phyloP scores from a whole-genome alignment of 2,329 filamentous ascomycete genomes.

The Malbranchea zuffiana region DNA sequence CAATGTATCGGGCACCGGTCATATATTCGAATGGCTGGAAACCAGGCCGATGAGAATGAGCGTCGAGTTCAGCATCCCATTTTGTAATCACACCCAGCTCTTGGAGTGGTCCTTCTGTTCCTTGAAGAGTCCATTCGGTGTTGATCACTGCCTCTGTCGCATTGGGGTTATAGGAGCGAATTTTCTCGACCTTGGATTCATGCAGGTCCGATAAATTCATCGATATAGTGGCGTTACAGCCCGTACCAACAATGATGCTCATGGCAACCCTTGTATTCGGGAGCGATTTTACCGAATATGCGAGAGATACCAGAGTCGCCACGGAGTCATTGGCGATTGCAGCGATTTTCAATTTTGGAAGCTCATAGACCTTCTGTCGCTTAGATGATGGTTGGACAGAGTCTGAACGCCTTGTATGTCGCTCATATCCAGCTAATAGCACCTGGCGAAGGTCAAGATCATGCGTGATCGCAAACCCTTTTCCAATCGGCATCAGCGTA shows the following conservation, averaged over 20 bases:
- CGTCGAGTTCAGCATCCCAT: constrained; percentile 58
- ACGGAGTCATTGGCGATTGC: constrained; percentile 72
- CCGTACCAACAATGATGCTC: constrained; percentile 67
- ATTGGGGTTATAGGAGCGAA: constrained; percentile 35
- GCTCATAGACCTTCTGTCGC: constrained; percentile 24
- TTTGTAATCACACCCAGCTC: constrained; percentile 50
- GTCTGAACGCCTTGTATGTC: constrained; percentile 33
- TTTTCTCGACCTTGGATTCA: constrained; percentile 44
- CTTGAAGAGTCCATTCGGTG: constrained; percentile 70
- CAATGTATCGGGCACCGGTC: constrained; percentile 67
- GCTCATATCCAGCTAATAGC: constrained; percentile 43
- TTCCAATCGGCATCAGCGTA: constrained; percentile 48
- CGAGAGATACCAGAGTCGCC: constrained; percentile 63
- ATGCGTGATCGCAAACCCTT: constrained; percentile 47
- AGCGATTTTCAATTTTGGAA: constrained; percentile 55
- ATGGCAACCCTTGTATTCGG: constrained; percentile 54
- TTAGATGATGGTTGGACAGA: constrained; percentile 18
- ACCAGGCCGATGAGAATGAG: constrained; percentile 52
- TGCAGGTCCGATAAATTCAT: constrained; percentile 52
- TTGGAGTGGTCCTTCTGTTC: constrained; percentile 52
- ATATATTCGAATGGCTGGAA: constrained; percentile 82
- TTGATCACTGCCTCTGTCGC: constrained; percentile 58
- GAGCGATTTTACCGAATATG: constrained; percentile 53
- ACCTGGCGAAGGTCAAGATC: constrained; percentile 46
- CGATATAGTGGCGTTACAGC: constrained; percentile 64